phyloP scores from a whole-genome alignment of 345 rosid genomes.

The Limnanthes douglasii region DNA sequence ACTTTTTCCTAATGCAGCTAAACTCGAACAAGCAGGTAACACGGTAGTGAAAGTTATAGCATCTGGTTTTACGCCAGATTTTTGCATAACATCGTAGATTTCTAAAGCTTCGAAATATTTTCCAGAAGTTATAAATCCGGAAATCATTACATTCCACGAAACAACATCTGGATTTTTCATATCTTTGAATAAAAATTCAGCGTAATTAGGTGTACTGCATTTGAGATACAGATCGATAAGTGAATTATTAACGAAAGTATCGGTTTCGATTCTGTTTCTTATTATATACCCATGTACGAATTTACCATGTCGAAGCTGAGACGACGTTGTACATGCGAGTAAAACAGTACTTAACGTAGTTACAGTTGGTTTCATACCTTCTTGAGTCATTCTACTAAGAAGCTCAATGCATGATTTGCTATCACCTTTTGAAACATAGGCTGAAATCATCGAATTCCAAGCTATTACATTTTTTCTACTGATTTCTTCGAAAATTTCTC shows the following conservation, averaged over 20 bases:
- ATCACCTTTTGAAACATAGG: slow-evolving; percentile 30
- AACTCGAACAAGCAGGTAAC: slow-evolving; percentile 51
- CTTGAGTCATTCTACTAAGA: slow-evolving; percentile 34
- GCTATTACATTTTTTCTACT: slow-evolving; percentile 30
- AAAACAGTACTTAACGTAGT: slow-evolving; percentile 44
- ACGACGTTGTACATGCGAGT: slow-evolving; percentile 46
- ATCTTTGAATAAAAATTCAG: slow-evolving; percentile 32
- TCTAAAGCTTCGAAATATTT: slow-evolving; percentile 34
- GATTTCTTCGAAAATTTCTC: slow-evolving; percentile 32
- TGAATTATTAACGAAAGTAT: slow-evolving; percentile 21
- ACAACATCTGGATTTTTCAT: slow-evolving; percentile 13
- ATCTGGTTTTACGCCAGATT: slow-evolving; percentile 33
- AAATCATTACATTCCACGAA: slow-evolving; percentile 59
- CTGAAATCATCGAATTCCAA: slow-evolving; percentile 54
- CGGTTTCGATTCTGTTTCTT: slow-evolving; percentile 21
- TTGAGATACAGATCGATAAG: slow-evolving; percentile 52
- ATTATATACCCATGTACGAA: slow-evolving; percentile 36
- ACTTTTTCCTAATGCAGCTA: slow-evolving; percentile 57
- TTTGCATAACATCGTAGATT: slow-evolving; percentile 26
- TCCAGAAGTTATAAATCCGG: slow-evolving; percentile 36
- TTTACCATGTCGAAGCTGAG: slow-evolving; percentile 35
- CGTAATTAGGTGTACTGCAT: slow-evolving; percentile 32
- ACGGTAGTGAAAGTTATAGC: slow-evolving; percentile 40
- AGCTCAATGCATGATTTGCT: slow-evolving; percentile 33
- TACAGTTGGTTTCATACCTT: slow-evolving; percentile 31